Evolutionary conservation across 345 rosid species (phyloP).

Genomic region (Eucalyptus cloeziana): DNA sequence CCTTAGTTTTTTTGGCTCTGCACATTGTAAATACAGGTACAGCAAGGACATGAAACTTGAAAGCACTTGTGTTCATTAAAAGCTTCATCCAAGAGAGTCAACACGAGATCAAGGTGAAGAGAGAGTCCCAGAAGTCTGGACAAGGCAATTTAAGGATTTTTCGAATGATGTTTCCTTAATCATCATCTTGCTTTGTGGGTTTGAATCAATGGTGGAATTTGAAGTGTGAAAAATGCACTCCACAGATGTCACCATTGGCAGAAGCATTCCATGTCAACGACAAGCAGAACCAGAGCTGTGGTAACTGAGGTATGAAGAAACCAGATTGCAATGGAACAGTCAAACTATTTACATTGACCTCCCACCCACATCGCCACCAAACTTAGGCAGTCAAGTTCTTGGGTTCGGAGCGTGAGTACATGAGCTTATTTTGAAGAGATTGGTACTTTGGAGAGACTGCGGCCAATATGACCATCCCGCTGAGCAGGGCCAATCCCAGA

Average conservation of each 20-base stretch:
- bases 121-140: background rate
- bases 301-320: background rate
- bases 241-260: background rate
- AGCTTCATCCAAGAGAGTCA: background rate
- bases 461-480: slow-evolving; percentile 53
- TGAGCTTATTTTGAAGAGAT: slow-evolving; percentile 10
- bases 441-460: slow-evolving; percentile 55
- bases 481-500: slow-evolving; percentile 52
- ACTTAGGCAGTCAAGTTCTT: slow-evolving; percentile 40
- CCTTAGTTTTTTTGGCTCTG: background rate
- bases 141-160: background rate
- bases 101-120: background rate
- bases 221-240: background rate
- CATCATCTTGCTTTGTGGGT: background rate
- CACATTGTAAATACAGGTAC: background rate
- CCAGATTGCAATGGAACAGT: background rate
- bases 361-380: background rate
- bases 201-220: background rate
- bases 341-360: background rate
- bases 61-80: background rate
- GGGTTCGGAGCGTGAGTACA: slow-evolving; percentile 17
- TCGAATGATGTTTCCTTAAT: background rate
- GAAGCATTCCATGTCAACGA: background rate
- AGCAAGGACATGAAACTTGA: background rate
- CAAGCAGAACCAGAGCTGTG: background rate